Base-by-base conservation (phyloP, 2,329 filamentous ascomycete species). In the Cercospora berteroae region DNA sequence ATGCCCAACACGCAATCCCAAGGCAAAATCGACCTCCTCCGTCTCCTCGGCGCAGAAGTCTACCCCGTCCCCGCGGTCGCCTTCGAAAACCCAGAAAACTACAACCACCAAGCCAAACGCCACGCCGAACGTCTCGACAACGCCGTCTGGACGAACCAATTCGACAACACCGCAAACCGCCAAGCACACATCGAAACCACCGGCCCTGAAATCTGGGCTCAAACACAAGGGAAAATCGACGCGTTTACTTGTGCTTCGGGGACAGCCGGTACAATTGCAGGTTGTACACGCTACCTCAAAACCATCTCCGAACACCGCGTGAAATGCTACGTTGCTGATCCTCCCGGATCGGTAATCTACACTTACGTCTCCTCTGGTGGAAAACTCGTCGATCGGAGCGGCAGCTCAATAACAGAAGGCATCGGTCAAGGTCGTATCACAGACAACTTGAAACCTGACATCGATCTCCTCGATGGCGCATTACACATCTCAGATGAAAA, bases 1-100 rank as follows among this genome's bases (percentile, higher is more conserved):
- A 98, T 99, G 95, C 95, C 95, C 75, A 91, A 99, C 84, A 98
- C 94, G 59, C 95, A 98, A 83, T 96, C 94, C 20, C 94, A 97
- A 82, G 95, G 94, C 79, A 99, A 99, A 85, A 92, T 99, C 78
- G 95, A 98, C 80, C 86, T 99, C 63, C 84, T 99, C 71, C 87
- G 94, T 8, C 84, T 98, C 39, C 87, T 99, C 9, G 95, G 95
- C 71, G 95, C 95, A 27, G 94, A 98, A 80, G 95, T 99, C 36
- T 91, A 96, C 81, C 94, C 95, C 18, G 95, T 99, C 0, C 95
- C 95, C 16, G 95, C 94, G 7, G 95, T 98, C 16, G 90, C 95
- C 3, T 98, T 96, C 77, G 94, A 98, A 70, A 92, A 98, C 83
- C 92, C 93, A 16, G 84, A 93, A 55, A 99, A 99, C 82, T 99